Conservation (phyloP, 2,329 filamentous ascomycete genomes). For the Calonectria naviculata region DNA sequence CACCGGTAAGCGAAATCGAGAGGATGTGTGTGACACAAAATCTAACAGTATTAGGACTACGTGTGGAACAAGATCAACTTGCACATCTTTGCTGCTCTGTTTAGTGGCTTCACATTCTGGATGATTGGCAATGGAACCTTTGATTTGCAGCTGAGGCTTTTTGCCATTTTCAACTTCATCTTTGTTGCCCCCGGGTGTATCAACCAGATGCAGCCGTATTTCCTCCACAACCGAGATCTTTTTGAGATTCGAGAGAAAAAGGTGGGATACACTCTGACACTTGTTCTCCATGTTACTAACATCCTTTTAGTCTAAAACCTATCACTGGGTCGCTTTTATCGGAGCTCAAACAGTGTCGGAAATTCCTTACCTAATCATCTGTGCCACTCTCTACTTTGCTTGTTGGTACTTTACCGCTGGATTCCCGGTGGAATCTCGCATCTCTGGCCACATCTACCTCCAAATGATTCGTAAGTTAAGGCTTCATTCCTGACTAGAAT, state of each 20-base stretch:
- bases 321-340: conserved; percentile 63
- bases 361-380: conserved; percentile 51
- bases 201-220: conserved; percentile 56
- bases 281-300: background rate
- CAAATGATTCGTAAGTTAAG: conserved; percentile 58
- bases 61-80: conserved; percentile 45
- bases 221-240: conserved; percentile 58
- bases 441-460: conserved; percentile 56
- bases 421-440: conserved; percentile 49
- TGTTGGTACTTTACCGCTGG: conserved; percentile 61
- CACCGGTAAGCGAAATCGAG: conserved; percentile 21
- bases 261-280: conserved; percentile 6
- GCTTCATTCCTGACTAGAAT: fast-evolving
- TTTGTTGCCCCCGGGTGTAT: conserved; percentile 58
- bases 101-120: conserved; percentile 63
- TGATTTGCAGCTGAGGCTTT: conserved; percentile 54
- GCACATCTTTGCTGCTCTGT: conserved; percentile 56
- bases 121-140: conserved; percentile 54
- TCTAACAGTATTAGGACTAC: conserved; percentile 31
- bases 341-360: conserved; percentile 55
- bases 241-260: conserved; percentile 62
- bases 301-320: conserved; percentile 53
- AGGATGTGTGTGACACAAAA: fast-evolving
- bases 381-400: conserved; percentile 53
- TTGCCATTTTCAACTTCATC: conserved; percentile 64